Evolutionary conservation across 306 rosid species (phyloP).

Genomic region (Cucumis hystrix): DNA sequence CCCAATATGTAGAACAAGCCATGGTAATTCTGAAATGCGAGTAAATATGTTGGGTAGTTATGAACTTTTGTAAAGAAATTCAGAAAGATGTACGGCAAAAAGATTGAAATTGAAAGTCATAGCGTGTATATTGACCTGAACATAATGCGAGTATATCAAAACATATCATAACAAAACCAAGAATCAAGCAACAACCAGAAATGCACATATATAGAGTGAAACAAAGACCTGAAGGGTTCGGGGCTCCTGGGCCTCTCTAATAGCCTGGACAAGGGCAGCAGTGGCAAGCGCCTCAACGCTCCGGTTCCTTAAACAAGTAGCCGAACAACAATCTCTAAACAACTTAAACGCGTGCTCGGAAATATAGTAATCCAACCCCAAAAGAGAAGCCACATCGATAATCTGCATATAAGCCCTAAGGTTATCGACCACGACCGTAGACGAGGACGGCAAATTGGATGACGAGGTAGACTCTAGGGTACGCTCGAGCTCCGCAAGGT

Average conservation of each 20-base stretch:
- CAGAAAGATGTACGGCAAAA: background rate
- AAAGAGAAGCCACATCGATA: constrained; percentile 75
- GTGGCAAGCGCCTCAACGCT: constrained; percentile 98
- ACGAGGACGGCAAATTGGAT: constrained; percentile 24
- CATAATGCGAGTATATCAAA: background rate
- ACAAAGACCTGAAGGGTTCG: constrained; percentile 68
- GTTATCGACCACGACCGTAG: constrained; percentile 73
- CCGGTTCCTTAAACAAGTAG: constrained; percentile 88
- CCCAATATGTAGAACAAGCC: background rate
- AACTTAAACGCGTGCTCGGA: constrained; percentile 86
- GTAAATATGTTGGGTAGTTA: background rate
- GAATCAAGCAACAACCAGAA: background rate
- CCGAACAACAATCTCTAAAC: constrained; percentile 93
- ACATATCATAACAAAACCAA: background rate
- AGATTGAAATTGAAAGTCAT: background rate
- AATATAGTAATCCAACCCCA: constrained; percentile 72
- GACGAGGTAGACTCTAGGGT: constrained; percentile 53
- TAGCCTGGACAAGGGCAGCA: constrained; percentile 95
- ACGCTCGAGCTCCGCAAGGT: constrained; percentile 93
- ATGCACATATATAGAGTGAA: background rate
- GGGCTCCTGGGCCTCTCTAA: constrained; percentile 92
- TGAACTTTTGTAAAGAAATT: background rate
- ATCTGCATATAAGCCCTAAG: constrained; percentile 97
- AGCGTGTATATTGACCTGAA: background rate
- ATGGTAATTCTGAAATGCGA: background rate